phyloP scores from a whole-genome alignment of 1,284 basidiomycete species.

The Trametes polyzona region DNA sequence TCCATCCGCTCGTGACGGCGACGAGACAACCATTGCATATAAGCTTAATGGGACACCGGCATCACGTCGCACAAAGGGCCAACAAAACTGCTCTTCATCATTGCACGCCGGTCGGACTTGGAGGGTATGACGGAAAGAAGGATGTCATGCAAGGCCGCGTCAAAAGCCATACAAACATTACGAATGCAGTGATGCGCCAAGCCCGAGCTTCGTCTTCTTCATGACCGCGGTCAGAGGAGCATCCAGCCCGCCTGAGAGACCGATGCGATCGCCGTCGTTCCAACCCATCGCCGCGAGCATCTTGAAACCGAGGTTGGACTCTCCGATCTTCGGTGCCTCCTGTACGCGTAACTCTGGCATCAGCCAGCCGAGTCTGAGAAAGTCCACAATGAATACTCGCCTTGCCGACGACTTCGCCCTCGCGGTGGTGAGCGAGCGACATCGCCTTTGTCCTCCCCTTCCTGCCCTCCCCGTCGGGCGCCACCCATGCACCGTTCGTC shows the following conservation, averaged over 20 bases:
- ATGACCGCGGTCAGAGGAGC: constrained; percentile 72
- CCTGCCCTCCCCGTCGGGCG: constrained; percentile 36
- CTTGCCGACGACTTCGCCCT: constrained; percentile 80
- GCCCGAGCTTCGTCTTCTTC: constrained; percentile 73
- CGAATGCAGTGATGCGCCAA: constrained; percentile 54
- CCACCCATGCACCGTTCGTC: constrained; percentile 37
- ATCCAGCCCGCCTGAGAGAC: constrained; percentile 63
- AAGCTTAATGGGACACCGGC: too few relatives aligned
- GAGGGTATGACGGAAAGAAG: too few relatives aligned
- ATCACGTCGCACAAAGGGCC: too few relatives aligned
- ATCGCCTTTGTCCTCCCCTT: constrained; percentile 33
- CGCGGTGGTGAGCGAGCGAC: constrained; percentile 52
- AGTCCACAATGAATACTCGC: constrained; percentile 37
- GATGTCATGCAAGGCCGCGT: too few relatives aligned
- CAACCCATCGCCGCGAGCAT: constrained; percentile 82
- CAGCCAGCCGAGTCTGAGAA: background rate
- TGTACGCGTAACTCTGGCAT: constrained; percentile 6
- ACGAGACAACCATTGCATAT: too few relatives aligned
- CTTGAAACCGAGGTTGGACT: constrained; percentile 74
- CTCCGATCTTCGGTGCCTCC: constrained; percentile 71
- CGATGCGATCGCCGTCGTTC: constrained; percentile 72
- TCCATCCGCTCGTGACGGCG: too few relatives aligned
- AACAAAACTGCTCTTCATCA: too few relatives aligned
- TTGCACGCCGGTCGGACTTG: too few relatives aligned
- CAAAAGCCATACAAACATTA: background rate